phyloP scores from a whole-genome alignment of 257 asterid species.

The Solanum virginianum region DNA sequence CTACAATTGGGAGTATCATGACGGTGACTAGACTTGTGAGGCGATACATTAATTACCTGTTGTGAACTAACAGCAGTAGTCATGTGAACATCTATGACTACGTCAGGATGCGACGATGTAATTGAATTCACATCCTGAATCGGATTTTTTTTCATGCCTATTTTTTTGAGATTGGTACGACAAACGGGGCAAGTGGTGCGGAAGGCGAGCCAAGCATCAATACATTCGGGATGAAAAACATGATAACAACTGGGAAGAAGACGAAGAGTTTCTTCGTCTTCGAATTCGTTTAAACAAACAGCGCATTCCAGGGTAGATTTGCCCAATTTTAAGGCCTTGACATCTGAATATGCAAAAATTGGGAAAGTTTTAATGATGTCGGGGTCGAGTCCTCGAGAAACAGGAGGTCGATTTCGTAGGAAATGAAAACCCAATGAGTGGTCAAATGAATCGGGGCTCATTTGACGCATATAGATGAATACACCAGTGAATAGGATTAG shows the following conservation, averaged over 20 bases:
- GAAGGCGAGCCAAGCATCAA: slow-evolving; percentile 38
- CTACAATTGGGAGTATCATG: neutral
- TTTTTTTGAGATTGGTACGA: slow-evolving; percentile 23
- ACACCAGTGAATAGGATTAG: slow-evolving; percentile 11
- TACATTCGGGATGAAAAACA: slow-evolving; percentile 35
- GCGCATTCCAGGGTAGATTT: slow-evolving; percentile 25
- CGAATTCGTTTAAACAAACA: slow-evolving; percentile 25
- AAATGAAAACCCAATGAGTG: neutral
- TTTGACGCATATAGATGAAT: slow-evolving; percentile 11
- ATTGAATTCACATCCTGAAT: neutral
- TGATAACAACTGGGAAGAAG: slow-evolving; percentile 22
- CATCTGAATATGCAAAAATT: slow-evolving; percentile 15
- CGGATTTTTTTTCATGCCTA: neutral
- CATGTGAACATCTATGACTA: neutral
- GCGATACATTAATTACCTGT: neutral
- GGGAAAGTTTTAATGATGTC: slow-evolving; percentile 12
- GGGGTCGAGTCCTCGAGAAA: slow-evolving; percentile 13
- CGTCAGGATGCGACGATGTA: neutral
- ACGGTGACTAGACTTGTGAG: neutral
- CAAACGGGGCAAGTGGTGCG: slow-evolving; percentile 51
- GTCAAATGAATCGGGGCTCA: neutral
- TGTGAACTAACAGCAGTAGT: neutral
- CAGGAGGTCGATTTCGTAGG: neutral
- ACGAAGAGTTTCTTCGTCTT: slow-evolving; percentile 21
- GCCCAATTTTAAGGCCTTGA: slow-evolving; percentile 14